Evolutionary conservation across 257 asterid genomes (phyloP).

Genomic region (Perilla frutescens): DNA sequence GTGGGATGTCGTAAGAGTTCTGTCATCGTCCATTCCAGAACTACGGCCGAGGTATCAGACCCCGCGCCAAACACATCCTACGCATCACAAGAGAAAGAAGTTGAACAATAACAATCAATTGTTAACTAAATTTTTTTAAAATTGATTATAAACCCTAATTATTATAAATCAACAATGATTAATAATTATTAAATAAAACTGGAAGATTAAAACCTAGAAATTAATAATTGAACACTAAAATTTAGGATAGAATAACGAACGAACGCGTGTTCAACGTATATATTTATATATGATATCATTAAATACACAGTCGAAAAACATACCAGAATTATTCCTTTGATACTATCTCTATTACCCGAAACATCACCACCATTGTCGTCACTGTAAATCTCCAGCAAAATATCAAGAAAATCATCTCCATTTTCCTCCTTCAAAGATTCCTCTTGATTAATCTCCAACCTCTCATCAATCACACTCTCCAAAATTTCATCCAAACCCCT

Average conservation of each 20-base stretch:
- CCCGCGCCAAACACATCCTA: conserved; percentile 33
- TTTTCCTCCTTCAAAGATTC: neutral
- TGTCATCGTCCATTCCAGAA: conserved; percentile 30
- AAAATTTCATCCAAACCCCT: neutral
- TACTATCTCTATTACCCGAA: neutral
- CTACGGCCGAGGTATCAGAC: conserved; percentile 19
- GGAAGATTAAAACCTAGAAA: no score
- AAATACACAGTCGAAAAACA: neutral
- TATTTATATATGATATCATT: neutral
- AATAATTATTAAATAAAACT: neutral
- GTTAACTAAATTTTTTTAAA: no score
- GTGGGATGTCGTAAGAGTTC: conserved; percentile 25
- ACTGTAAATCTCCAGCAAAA: neutral
- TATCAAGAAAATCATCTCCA: conserved; percentile 8
- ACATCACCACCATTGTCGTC: neutral
- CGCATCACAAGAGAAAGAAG: no score
- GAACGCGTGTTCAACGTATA: neutral
- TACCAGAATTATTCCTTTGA: conserved; percentile 9
- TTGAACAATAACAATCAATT: no score
- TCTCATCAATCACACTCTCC: conserved; percentile 10
- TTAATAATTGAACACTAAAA: no score
- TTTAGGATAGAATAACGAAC: no score
- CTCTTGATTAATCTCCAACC: neutral
- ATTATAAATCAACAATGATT: no score
- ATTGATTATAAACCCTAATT: no score